Evolutionary conservation across 108 stramenopile genomes (phyloP).

Genomic region (Hondaea fermentalgiana): DNA sequence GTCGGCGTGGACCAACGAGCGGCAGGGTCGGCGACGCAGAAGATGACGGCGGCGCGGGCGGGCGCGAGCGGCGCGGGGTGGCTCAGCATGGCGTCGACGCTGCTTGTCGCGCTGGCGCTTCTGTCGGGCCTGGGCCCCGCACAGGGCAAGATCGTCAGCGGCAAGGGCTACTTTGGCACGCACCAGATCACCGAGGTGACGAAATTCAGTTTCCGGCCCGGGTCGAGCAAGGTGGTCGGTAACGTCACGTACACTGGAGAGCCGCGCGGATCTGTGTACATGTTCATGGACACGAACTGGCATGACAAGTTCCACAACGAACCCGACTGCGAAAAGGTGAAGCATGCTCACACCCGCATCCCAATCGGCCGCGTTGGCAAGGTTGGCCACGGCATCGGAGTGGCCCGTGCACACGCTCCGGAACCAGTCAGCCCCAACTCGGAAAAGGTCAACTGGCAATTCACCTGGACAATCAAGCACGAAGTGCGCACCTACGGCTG

Average conservation of each 20-base stretch:
- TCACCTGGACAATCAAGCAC: neutral
- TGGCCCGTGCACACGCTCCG: neutral
- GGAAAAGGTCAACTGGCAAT: neutral
- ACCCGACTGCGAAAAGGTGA: neutral
- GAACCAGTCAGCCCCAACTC: neutral
- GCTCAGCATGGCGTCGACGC: neutral
- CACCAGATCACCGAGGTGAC: slow-evolving; percentile 4
- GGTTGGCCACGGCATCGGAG: slow-evolving; percentile 1
- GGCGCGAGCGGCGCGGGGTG: too few relatives aligned
- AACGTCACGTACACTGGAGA: neutral
- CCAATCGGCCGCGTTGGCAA: neutral
- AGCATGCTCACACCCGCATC: neutral
- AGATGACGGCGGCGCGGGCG: too few relatives aligned
- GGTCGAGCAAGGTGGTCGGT: neutral
- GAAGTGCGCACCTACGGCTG: slow-evolving; percentile 9
- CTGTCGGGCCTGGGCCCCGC: neutral
- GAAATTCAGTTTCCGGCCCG: neutral
- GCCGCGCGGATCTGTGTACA: neutral
- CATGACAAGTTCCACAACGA: neutral
- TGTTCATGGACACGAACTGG: slow-evolving; percentile 18
- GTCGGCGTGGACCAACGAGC: too few relatives aligned
- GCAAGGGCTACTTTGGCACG: neutral
- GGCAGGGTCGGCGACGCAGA: too few relatives aligned
- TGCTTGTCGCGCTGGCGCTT: neutral
- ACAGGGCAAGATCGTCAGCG: neutral